These are phyloP conservation scores for Solanum hybrid DNA, from an alignment of 305 asterid genomes.

Conservation along the genomic window DNA sequence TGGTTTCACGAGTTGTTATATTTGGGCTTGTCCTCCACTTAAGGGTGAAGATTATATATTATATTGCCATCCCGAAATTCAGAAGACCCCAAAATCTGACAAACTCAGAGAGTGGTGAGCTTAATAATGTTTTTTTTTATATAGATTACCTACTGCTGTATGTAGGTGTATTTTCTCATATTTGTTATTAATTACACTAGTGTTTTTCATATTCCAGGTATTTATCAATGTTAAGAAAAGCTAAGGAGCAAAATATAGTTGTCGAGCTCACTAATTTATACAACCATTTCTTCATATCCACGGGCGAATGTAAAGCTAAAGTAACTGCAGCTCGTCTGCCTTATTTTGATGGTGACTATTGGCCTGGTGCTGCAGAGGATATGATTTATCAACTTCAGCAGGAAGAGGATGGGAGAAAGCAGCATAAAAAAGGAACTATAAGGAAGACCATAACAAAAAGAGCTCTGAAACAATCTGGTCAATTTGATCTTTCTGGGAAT, in stretches of 20 bases:
- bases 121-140: conserved; percentile 8
- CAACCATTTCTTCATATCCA: conserved; percentile 71
- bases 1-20: conserved; percentile 94
- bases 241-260: conserved; percentile 70
- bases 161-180: neutral
- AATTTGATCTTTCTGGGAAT: conserved; percentile 83
- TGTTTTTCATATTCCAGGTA: conserved; percentile 56
- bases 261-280: conserved; percentile 79
- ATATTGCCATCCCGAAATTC: conserved; percentile 99
- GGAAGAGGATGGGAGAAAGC: conserved; percentile 86
- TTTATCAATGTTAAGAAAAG: conserved; percentile 84
- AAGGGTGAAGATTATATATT: conserved; percentile 96
- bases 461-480: conserved; percentile 86
- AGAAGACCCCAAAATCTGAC: conserved; percentile 96
- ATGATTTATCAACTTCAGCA: conserved; percentile 77
- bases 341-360: conserved; percentile 93
- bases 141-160: neutral
- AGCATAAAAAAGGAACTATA: conserved; percentile 59
- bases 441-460: conserved; percentile 80
- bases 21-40: conserved; percentile 96
- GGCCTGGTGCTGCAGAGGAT: conserved; percentile 99
- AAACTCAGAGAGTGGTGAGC: conserved; percentile 96
- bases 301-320: conserved; percentile 86
- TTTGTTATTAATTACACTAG: conserved; percentile 6
- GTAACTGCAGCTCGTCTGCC: conserved; percentile 96